phyloP scores from a whole-genome alignment of 164 flowering plant genomes.

The Taxillus chinensis region DNA sequence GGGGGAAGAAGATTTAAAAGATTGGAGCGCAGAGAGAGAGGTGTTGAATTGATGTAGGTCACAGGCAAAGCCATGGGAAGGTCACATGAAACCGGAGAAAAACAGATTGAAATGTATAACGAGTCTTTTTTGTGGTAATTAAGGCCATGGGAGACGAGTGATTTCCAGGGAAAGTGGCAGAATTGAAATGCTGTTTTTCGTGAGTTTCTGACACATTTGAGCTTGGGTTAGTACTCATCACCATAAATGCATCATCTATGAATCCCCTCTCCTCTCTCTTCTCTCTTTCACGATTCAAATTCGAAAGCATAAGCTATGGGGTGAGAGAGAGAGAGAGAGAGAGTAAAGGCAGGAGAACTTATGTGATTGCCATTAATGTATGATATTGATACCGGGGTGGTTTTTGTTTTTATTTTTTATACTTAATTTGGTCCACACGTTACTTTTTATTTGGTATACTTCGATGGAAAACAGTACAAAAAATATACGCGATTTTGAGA shows the following conservation, averaged over 20 bases:
- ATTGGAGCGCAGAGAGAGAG: neutral
- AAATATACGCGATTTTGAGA: no score
- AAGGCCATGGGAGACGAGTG: conserved; percentile 6
- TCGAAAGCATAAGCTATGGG: neutral
- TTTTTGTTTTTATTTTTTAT: no score
- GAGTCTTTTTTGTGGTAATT: neutral
- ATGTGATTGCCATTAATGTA: conserved; percentile 26
- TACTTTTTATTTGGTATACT: no score
- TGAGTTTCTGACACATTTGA: conserved; percentile 17
- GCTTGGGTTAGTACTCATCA: neutral
- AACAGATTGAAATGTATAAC: neutral
- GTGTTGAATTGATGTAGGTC: conserved; percentile 35
- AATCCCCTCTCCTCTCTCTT: neutral
- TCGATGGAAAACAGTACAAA: no score
- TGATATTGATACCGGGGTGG: no score
- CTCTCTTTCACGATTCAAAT: neutral
- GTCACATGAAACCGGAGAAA: neutral
- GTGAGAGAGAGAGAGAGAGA: neutral
- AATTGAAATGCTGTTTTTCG: conserved; percentile 19
- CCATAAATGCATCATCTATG: conserved; percentile 12
- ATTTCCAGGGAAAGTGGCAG: conserved; percentile 3
- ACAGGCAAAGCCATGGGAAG: conserved; percentile 20
- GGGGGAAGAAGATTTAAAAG: conserved; percentile 9
- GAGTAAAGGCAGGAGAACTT: neutral
- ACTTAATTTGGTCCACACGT: no score